Conservation (phyloP, 2,329 filamentous ascomycete species). For the Cryphonectria naterciae region DNA sequence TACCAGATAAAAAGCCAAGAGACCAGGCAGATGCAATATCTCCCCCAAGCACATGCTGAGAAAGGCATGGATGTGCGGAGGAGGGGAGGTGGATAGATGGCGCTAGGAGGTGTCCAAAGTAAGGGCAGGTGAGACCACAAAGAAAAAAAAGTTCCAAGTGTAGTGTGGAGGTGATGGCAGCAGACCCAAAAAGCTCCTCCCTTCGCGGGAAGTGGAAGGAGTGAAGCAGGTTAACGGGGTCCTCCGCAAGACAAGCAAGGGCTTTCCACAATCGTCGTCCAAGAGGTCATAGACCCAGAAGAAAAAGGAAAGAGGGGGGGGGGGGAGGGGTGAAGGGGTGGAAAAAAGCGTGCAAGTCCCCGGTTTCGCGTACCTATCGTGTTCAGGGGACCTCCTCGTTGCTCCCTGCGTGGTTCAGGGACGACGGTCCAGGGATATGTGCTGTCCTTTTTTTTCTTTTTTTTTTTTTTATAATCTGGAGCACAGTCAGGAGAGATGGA, state of each 20-base stretch:
- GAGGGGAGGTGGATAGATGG: background rate
- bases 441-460: background rate
- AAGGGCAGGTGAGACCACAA: constrained; percentile 27
- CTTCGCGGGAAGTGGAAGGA: background rate
- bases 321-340: too few relatives aligned
- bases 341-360: background rate
- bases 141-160: too few relatives aligned
- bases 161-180: background rate
- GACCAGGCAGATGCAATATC: background rate
- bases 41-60: background rate
- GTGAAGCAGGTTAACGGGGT: background rate
- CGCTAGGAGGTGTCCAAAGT: background rate
- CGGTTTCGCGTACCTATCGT: constrained; percentile 12
- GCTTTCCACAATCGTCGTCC: background rate
- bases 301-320: background rate
- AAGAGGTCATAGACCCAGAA: background rate
- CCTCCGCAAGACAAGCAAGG: background rate
- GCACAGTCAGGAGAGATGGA: background rate
- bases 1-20: background rate
- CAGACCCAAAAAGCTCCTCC: background rate
- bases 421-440: background rate
- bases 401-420: background rate
- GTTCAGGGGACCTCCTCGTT: constrained; percentile 4
- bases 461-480: background rate
- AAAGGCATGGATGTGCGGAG: background rate